Evolutionary conservation across 2,329 filamentous ascomycete species (phyloP).

Genomic region (Samsoniella hepiali): DNA sequence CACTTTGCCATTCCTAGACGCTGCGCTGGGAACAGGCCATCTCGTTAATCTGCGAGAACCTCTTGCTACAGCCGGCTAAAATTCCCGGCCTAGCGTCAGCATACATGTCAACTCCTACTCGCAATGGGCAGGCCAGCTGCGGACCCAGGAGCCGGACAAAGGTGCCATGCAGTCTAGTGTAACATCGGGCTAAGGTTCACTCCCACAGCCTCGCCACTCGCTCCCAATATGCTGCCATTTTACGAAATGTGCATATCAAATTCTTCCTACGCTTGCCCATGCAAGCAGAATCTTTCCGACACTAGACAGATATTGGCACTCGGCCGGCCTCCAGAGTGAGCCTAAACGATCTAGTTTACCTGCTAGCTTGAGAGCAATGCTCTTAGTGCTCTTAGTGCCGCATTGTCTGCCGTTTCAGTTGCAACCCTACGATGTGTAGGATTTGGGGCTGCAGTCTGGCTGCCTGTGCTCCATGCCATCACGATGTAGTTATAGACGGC

Average conservation of each 20-base stretch:
- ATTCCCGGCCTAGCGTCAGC: too few species aligned
- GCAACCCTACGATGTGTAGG: background rate
- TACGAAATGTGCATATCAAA: background rate
- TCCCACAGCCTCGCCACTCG: background rate
- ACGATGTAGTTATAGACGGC: background rate
- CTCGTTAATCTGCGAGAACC: too few species aligned
- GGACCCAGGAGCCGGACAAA: too few species aligned
- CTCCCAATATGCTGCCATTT: too few species aligned
- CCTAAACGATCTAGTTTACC: background rate
- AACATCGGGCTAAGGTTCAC: background rate
- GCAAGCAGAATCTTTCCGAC: background rate
- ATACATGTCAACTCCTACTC: too few species aligned
- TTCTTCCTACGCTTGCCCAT: background rate
- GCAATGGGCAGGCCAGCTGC: too few species aligned
- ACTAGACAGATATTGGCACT: background rate
- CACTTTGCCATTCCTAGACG: too few species aligned
- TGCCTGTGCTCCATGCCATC: background rate
- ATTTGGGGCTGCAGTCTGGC: background rate
- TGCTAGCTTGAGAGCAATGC: background rate
- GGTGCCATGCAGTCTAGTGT: too few species aligned
- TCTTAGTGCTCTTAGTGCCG: background rate
- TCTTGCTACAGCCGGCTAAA: too few species aligned
- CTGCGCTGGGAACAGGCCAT: too few species aligned
- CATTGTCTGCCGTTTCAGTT: background rate
- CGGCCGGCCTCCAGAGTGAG: background rate